Evolutionary conservation across 495 filamentous ascomycete species (phyloP).

Genomic region (Rostrohypoxylon terebratum): DNA sequence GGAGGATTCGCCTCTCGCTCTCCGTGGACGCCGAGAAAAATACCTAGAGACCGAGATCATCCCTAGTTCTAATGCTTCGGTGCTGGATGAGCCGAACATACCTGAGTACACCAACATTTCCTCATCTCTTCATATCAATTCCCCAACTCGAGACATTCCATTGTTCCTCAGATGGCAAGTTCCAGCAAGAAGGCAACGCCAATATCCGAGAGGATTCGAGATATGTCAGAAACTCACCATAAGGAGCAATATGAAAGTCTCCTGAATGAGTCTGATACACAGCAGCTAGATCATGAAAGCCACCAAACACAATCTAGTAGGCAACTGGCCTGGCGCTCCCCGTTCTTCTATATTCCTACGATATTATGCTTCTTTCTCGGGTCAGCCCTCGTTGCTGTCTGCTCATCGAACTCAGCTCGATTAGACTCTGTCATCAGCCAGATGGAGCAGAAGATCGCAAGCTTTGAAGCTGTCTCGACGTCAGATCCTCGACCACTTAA

Average conservation of each 20-base stretch:
- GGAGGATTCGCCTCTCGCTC: background rate
- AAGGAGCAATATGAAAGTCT: conserved; percentile 23
- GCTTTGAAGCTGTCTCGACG: background rate
- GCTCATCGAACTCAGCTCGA: conserved; percentile 3
- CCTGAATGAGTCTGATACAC: conserved; percentile 10
- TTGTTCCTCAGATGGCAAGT: background rate
- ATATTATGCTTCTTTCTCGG: conserved; percentile 10
- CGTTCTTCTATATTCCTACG: conserved; percentile 2
- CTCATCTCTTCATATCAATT: background rate
- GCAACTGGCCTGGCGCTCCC: background rate
- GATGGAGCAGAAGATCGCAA: background rate
- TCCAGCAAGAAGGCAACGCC: background rate
- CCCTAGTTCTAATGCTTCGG: no score
- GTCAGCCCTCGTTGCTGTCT: background rate
- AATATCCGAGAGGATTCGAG: background rate
- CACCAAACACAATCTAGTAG: background rate
- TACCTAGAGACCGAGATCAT: background rate
- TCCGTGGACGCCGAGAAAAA: background rate
- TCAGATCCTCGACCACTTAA: background rate
- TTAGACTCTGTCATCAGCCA: background rate
- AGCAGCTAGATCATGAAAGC: background rate
- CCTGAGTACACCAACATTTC: background rate
- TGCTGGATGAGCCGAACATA: background rate
- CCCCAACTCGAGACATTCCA: no score
- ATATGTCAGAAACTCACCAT: background rate